Evolutionary conservation across 805 yeast species (phyloP), one percentile per base, ranked within the genome.

Genomic region (Myxozyma monticola): DNA sequence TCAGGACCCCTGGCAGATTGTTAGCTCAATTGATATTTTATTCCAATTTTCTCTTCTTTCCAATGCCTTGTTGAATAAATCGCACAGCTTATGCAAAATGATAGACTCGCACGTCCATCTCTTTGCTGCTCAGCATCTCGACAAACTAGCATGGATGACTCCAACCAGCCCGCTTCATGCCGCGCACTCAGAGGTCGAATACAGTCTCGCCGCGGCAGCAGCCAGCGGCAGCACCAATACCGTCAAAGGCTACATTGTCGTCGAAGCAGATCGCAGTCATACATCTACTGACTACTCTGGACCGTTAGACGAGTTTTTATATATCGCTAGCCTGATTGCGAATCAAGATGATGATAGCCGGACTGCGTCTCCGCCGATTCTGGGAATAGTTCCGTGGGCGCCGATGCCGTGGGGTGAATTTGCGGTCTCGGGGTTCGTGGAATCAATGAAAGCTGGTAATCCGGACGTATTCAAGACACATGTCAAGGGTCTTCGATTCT

Each of bases 301-400:
- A 12, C 65, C 70, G 1, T 47, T 67, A n/a, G 61, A 64, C 21
- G 73, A 63, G 56, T 62, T 53, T 49, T 53, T 55, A 33, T 62
- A 50, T 47, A 53, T 71, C 33, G 60, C 51, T 37, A 48, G 64
- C 26, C 42, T 47, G 18, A 42, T 51, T 28, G 22, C 20, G n/a
- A n/a, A n/a, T n/a, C n/a, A n/a, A n/a, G n/a, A n/a, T n/a, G n/a
- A n/a, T n/a, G n/a, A n/a, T n/a, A 26, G 24, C 9, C 15, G 28
- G 17, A 8, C 26, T 18, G 26, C 39, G 47, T n/a, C n/a, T n/a
- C 15, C 45, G 30, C 41, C 42, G 36, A 57, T 56, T 28, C 62
- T 60, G 34, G 76, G 64, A 2, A 57, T 73, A 7, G 59, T 75
- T n/a, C 76, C 78, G 1, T 74, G 76, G 76, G 76, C 74, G 0